These are phyloP conservation scores for Penicillium pulvis DNA, from an alignment of 495 filamentous ascomycete species.

Conservation along the genomic window DNA sequence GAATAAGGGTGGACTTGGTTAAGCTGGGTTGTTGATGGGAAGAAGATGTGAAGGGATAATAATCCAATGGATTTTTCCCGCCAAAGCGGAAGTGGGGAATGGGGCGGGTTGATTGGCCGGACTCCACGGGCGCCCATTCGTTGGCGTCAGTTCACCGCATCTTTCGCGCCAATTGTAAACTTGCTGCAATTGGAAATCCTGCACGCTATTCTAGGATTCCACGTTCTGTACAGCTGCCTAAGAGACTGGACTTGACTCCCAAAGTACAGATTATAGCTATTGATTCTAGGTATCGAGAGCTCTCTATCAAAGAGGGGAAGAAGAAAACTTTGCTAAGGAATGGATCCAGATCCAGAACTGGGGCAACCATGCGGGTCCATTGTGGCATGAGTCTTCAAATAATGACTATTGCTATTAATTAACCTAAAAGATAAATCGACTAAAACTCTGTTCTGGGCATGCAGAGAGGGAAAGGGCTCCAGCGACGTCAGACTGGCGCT, in stretches of 20 bases:
- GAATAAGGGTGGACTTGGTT: slow-evolving; percentile 20
- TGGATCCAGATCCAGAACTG: slow-evolving; percentile 4
- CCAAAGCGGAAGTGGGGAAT: slow-evolving; percentile 25
- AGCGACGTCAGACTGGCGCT: slow-evolving; percentile 8
- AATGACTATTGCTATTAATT: not conserved
- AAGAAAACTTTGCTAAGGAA: slow-evolving; percentile 9
- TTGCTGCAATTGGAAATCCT: slow-evolving; percentile 5
- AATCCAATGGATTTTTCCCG: slow-evolving; percentile 34
- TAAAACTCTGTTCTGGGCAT: too few species aligned
- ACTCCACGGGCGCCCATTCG: slow-evolving; percentile 31
- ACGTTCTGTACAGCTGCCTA: not conserved
- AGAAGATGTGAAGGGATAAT: slow-evolving; percentile 31
- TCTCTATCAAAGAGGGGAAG: slow-evolving; percentile 1
- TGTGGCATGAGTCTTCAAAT: not conserved
- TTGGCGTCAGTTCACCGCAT: slow-evolving; percentile 42
- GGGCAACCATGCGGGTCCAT: slow-evolving; percentile 19
- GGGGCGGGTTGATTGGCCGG: slow-evolving; percentile 30
- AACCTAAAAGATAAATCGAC: not conserved
- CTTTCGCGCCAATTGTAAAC: slow-evolving; percentile 23
- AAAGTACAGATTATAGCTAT: too few species aligned
- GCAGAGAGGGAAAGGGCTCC: not conserved
- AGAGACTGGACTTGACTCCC: not conserved
- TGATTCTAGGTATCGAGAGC: not conserved
- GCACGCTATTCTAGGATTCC: not conserved
- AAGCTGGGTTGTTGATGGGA: slow-evolving; percentile 35